Evolutionary conservation across 768 basidiomycete genomes (phyloP).

Genomic region (Psilocybe cyanescens): DNA sequence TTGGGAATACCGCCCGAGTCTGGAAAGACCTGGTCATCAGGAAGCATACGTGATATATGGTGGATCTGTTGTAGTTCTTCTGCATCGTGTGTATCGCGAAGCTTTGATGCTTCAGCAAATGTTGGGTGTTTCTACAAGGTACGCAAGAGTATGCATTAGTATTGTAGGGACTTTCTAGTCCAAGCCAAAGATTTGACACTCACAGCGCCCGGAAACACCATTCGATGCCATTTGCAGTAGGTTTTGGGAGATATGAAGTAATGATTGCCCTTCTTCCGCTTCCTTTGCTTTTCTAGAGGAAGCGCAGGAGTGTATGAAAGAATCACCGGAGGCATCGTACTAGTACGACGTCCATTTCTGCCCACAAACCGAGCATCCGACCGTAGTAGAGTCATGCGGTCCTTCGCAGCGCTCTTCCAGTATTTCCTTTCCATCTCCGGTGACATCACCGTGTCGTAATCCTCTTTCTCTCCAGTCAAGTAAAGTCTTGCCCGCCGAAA

Average conservation of each 20-base stretch:
- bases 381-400: slow-evolving; percentile 12
- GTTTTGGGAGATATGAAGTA: slow-evolving; percentile 10
- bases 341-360: neutral
- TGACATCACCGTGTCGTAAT: slow-evolving; percentile 5
- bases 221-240: slow-evolving; percentile 25
- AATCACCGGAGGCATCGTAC: slow-evolving; percentile 21
- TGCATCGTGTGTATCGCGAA: slow-evolving; percentile 12
- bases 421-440: slow-evolving; percentile 19
- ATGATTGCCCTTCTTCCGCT: neutral
- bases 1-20: neutral
- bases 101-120: slow-evolving; percentile 9
- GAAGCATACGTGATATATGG: slow-evolving; percentile 19
- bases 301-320: slow-evolving; percentile 27
- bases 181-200: neutral
- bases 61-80: slow-evolving; percentile 16
- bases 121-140: slow-evolving; percentile 19
- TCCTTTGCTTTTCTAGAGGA: slow-evolving; percentile 12
- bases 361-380: slow-evolving; percentile 24
- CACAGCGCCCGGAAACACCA: slow-evolving; percentile 20
- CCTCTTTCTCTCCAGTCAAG: neutral
- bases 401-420: slow-evolving; percentile 17
- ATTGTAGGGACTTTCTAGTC: neutral
- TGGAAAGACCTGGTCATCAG: slow-evolving; percentile 16
- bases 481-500: neutral
- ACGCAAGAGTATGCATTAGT: neutral